A percentile compares a stretch with the other conserved stretches of the same genome.
phyloP scores from a whole-genome alignment of 768 basidiomycete species.

The Collybia mongolica region DNA sequence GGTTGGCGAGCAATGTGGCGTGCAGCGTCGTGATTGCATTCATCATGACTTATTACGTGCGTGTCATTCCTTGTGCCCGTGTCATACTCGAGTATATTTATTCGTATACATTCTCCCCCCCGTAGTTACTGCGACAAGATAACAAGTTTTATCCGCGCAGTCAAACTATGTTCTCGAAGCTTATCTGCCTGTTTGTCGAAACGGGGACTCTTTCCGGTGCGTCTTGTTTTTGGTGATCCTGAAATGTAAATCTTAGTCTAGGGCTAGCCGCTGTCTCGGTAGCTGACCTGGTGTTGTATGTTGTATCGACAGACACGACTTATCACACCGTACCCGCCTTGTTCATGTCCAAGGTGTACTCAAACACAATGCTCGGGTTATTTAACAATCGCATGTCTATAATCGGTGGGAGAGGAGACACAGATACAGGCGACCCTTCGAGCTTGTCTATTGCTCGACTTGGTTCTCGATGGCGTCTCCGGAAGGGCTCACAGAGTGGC shows the following conservation, averaged over 20 bases:
- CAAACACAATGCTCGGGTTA: constrained; percentile 29
- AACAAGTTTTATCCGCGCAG: constrained; percentile 23
- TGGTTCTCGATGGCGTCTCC: too few relatives aligned
- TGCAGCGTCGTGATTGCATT: too few relatives aligned
- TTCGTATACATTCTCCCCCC: too few relatives aligned
- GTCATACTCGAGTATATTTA: too few relatives aligned
- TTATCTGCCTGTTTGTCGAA: constrained; percentile 34
- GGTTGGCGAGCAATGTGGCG: too few relatives aligned
- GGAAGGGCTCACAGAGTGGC: too few relatives aligned
- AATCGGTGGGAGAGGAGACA: constrained; percentile 15
- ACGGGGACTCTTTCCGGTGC: constrained; percentile 31
- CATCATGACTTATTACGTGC: neutral
- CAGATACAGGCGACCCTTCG: too few relatives aligned
- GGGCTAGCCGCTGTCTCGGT: constrained; percentile 27
- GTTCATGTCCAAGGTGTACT: constrained; percentile 32
- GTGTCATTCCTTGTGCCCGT: neutral
- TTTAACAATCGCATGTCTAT: constrained; percentile 29
- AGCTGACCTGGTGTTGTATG: constrained; percentile 24
- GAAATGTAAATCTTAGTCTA: neutral
- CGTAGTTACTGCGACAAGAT: constrained; percentile 10
- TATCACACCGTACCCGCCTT: constrained; percentile 32
- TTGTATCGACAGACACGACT: constrained; percentile 15
- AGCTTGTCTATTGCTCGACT: too few relatives aligned
- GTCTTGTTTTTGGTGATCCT: neutral
- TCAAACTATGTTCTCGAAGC: constrained; percentile 21